These are phyloP conservation scores for Danielia reshetovae DNA, from an alignment of 805 yeast genomes.

Conservation along the genomic window DNA sequence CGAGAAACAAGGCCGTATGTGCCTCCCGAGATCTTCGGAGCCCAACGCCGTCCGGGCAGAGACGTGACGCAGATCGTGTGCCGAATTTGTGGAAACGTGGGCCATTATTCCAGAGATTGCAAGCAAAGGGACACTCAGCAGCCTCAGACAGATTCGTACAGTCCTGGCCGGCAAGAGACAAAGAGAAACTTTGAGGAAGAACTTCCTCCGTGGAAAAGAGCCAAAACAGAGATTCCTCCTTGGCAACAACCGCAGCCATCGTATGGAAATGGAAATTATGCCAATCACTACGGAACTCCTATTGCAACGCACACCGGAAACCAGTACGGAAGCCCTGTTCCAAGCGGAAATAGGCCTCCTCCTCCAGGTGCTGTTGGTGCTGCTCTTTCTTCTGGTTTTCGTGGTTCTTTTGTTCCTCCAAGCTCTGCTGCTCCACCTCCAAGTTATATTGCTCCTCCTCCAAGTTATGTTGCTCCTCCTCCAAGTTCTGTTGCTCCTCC, in stretches of 20 bases:
- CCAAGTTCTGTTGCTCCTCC: constrained; percentile 2
- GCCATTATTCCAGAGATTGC: constrained; percentile 91
- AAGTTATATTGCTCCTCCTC: no score
- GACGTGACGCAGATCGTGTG: constrained; percentile 60
- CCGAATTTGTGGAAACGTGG: constrained; percentile 71
- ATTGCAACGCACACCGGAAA: no score
- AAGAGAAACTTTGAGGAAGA: constrained; percentile 3
- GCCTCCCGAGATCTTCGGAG: constrained; percentile 36
- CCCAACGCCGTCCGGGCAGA: constrained; percentile 28
- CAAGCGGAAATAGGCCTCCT: no score
- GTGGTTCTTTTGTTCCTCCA: constrained; percentile 1
- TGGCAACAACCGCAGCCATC: no score
- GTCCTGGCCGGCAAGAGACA: not conserved
- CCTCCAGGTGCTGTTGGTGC: no score
- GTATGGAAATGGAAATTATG: no score
- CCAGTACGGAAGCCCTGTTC: no score
- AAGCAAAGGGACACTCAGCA: constrained; percentile 35
- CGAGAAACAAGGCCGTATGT: constrained; percentile 68
- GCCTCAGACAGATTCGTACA: not conserved
- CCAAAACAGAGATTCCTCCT: constrained; percentile 22
- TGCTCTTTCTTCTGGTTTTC: no score
- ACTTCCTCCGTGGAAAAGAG: constrained; percentile 27
- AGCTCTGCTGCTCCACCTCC: no score
- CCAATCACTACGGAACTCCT: no score
- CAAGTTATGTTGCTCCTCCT: constrained; percentile 6